Evolutionary conservation across 495 filamentous ascomycete species (phyloP).

Genomic region (Margaritispora aquatica): DNA sequence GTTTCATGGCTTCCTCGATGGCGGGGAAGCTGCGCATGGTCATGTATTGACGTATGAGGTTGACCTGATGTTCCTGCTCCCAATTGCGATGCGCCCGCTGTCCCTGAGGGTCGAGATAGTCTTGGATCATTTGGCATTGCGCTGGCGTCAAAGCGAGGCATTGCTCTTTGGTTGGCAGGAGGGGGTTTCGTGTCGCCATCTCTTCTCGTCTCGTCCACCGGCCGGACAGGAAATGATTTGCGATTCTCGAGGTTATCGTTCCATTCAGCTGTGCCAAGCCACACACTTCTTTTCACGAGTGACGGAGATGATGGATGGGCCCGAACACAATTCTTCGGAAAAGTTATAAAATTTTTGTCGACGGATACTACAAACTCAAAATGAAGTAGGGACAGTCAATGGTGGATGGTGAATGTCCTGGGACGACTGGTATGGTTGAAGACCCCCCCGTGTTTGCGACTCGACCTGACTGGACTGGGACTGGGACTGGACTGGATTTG

Average conservation of each 20-base stretch:
- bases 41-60: constrained; percentile 16
- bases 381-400: no score
- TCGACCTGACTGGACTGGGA: no score
- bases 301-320: no score
- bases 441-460: not conserved
- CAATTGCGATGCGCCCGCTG: constrained; percentile 6
- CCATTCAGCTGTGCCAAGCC: not conserved
- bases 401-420: no score
- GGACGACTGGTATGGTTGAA: no score
- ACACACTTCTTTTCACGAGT: no score
- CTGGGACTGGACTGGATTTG: no score
- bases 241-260: not conserved
- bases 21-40: constrained; percentile 18
- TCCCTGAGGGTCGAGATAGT: constrained; percentile 9
- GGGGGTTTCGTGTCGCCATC: constrained; percentile 10
- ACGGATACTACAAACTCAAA: no score
- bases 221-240: not conserved
- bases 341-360: no score
- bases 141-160: constrained; percentile 10
- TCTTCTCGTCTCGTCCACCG: constrained; percentile 4
- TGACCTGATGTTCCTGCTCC: constrained; percentile 10
- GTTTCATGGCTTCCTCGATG: constrained; percentile 11
- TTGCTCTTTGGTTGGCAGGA: constrained; percentile 12
- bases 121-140: constrained; percentile 13
- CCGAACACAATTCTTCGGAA: no score